phyloP scores from a whole-genome alignment of 2,329 filamentous ascomycete species.

The Xylariaceae sp. region DNA sequence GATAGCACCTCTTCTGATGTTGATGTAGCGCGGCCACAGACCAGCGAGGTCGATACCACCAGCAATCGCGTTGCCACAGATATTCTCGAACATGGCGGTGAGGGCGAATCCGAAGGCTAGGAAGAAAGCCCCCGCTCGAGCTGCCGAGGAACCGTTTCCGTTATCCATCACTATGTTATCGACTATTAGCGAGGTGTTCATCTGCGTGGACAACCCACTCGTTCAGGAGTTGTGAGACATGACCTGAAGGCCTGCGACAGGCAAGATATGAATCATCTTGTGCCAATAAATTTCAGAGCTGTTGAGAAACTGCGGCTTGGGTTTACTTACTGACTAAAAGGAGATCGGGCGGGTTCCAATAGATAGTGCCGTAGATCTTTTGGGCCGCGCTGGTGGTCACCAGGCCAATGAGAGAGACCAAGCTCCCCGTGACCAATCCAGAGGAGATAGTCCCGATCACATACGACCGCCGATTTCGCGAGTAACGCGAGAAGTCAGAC shows the following conservation, averaged over 20 bases:
- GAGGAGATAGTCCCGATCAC: slow-evolving; percentile 35
- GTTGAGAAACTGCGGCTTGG: no score
- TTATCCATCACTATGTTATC: slow-evolving; percentile 42
- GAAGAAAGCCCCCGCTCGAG: slow-evolving; percentile 27
- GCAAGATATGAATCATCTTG: no score
- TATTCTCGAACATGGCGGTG: slow-evolving; percentile 36
- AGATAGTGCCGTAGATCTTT: slow-evolving; percentile 39
- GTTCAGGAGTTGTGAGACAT: no score
- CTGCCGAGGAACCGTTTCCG: slow-evolving; percentile 32
- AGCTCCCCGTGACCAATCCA: slow-evolving; percentile 34
- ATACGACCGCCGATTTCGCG: slow-evolving; percentile 29
- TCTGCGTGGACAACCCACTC: no score
- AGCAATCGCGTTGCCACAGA: slow-evolving; percentile 29
- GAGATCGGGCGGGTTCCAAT: slow-evolving; percentile 43
- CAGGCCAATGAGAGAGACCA: slow-evolving; percentile 38
- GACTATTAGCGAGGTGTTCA: no score
- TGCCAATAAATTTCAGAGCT: no score
- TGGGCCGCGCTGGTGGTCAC: slow-evolving; percentile 39
- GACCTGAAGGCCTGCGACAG: no score
- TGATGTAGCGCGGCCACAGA: slow-evolving; percentile 25
- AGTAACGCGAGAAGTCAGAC: slow-evolving; percentile 41
- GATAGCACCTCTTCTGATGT: slow-evolving; percentile 26
- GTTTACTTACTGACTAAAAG: no score
- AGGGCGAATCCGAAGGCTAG: slow-evolving; percentile 34
- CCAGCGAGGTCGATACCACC: slow-evolving; percentile 28